phyloP scores from a whole-genome alignment of 176 grass and related monocot genomes.

The Aegilops tauschii region DNA sequence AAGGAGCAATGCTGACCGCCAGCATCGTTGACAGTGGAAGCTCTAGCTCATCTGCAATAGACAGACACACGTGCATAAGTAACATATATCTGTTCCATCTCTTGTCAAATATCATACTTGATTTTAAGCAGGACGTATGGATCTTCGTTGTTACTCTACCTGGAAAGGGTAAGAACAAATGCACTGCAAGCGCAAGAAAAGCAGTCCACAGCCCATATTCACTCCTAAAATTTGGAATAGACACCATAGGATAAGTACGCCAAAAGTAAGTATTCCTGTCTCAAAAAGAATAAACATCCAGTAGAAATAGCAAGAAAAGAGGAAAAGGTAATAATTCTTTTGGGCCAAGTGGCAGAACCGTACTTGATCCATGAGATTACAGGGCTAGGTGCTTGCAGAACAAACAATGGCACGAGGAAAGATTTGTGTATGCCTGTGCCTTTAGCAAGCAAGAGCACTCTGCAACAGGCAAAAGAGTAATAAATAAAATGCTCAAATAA shows the following conservation, averaged over 20 bases:
- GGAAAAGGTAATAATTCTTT: conserved; percentile 5
- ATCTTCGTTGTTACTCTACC: conserved; percentile 40
- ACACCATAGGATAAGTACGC: too few species aligned
- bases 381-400: conserved; percentile 68
- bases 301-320: not conserved
- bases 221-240: too few species aligned
- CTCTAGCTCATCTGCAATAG: conserved; percentile 62
- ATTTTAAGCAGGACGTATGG: not conserved
- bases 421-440: conserved; percentile 90
- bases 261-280: not conserved
- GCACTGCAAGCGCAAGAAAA: conserved; percentile 78
- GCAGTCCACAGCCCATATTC: conserved; percentile 81
- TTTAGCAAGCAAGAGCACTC: conserved; percentile 75
- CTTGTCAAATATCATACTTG: not conserved
- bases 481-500: not conserved
- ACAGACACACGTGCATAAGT: conserved; percentile 6
- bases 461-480: conserved; percentile 39
- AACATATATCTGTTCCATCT: not conserved
- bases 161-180: conserved; percentile 82
- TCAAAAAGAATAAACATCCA: not conserved
- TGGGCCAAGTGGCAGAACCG: conserved; percentile 26
- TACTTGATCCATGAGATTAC: conserved; percentile 94
- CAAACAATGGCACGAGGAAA: conserved; percentile 87
- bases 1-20: conserved; percentile 68
- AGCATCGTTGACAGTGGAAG: conserved; percentile 77